These are phyloP conservation scores for Discostella stelligeroides DNA, from an alignment of 108 stramenopile genomes.

Conservation along the genomic window DNA sequence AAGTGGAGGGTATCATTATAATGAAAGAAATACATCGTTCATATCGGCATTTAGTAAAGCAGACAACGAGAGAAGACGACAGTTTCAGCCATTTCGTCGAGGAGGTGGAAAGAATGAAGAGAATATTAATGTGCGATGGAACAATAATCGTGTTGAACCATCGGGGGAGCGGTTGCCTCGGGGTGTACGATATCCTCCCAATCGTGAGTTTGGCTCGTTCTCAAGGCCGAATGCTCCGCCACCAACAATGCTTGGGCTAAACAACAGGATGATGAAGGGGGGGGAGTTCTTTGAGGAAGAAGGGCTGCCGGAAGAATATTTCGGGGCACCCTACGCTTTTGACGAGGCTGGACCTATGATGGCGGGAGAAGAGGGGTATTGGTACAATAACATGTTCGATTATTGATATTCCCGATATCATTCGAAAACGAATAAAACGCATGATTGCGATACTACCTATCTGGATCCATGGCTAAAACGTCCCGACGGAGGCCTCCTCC, in stretches of 20 bases:
- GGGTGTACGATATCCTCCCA: constrained; percentile 1
- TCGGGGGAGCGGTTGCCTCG: constrained; percentile 6
- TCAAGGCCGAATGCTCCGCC: not conserved
- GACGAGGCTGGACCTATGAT: constrained; percentile 9
- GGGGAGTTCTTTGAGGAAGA: not conserved
- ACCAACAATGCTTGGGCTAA: not conserved
- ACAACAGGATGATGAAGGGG: too few species aligned
- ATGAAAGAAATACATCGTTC: constrained; percentile 4
- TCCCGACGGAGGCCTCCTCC: too few species aligned
- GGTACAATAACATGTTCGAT: not conserved
- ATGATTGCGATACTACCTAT: too few species aligned
- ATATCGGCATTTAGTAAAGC: constrained; percentile 10
- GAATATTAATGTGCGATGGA: too few species aligned
- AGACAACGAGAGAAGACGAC: constrained; percentile 4
- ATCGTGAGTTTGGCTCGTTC: not conserved
- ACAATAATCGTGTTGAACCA: too few species aligned
- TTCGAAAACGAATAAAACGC: too few species aligned
- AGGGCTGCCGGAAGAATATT: constrained; percentile 2
- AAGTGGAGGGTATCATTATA: constrained; percentile 3
- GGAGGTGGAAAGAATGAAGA: not conserved
- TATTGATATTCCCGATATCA: not conserved
- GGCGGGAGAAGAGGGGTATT: not conserved
- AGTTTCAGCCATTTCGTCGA: constrained; percentile 4
- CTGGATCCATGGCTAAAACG: too few species aligned
- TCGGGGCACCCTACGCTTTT: not conserved